These are phyloP conservation scores for Solanum verrucosum DNA, from an alignment of 257 asterid genomes.

Conservation along the genomic window DNA sequence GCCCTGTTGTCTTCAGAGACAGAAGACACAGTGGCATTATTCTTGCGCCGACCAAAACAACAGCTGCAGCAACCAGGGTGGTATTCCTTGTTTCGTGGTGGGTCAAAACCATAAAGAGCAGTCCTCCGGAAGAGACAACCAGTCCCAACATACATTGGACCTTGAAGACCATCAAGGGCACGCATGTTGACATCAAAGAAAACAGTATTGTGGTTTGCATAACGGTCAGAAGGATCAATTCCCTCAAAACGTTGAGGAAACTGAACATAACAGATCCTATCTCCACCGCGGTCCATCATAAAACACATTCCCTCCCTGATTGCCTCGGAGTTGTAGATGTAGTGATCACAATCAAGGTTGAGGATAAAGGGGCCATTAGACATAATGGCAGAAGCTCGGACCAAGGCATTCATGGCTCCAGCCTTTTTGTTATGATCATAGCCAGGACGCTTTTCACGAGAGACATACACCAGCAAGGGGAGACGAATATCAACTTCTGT, in stretches of 20 bases:
- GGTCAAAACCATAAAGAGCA: slow-evolving; percentile 80
- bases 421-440: slow-evolving; percentile 93
- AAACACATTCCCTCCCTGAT: slow-evolving; percentile 79
- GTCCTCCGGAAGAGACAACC: slow-evolving; percentile 83
- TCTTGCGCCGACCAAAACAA: slow-evolving; percentile 41
- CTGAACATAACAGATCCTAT: slow-evolving; percentile 70
- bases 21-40: slow-evolving; percentile 17
- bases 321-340: slow-evolving; percentile 76
- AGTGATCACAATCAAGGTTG: slow-evolving; percentile 90
- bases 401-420: slow-evolving; percentile 90
- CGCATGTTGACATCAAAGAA: slow-evolving; percentile 90
- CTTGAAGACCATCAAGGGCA: slow-evolving; percentile 80
- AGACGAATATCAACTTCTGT: slow-evolving; percentile 76
- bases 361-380: slow-evolving; percentile 87
- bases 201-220: slow-evolving; percentile 79
- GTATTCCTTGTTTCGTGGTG: slow-evolving; percentile 62
- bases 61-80: slow-evolving; percentile 65
- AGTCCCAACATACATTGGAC: slow-evolving; percentile 85
- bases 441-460: slow-evolving; percentile 87
- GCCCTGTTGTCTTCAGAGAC: slow-evolving; percentile 60
- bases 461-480: slow-evolving; percentile 77
- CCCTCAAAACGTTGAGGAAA: slow-evolving; percentile 87
- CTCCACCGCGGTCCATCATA: slow-evolving; percentile 91
- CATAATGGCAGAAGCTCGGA: slow-evolving; percentile 85
- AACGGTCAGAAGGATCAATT: slow-evolving; percentile 82